phyloP scores from a whole-genome alignment of 2,329 filamentous ascomycete genomes.

The Fusarium multiceps region DNA sequence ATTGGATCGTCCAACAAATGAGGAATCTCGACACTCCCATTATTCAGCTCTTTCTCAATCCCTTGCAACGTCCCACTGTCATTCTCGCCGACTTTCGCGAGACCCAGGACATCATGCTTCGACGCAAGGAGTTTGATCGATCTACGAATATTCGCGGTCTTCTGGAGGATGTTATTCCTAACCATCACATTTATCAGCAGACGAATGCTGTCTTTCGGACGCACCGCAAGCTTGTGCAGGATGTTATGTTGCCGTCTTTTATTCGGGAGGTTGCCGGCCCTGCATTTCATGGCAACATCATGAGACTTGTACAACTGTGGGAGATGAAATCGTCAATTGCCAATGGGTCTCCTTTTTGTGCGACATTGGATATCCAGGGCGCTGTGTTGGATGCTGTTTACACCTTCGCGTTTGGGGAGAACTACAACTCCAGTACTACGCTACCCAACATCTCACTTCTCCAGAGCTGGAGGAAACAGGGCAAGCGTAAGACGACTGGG shows the following conservation, averaged over 20 bases:
- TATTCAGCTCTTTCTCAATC: not conserved
- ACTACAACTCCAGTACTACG: not conserved
- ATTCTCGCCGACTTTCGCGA: not conserved
- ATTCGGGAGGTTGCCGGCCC: not conserved
- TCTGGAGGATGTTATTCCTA: not conserved
- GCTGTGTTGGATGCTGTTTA: not conserved
- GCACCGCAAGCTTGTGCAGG: not conserved
- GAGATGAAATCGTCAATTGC: not conserved
- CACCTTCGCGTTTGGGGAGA: not conserved
- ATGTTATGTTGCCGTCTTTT: not conserved
- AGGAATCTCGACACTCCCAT: not conserved
- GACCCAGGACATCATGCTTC: not conserved
- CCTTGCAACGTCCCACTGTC: fast-evolving
- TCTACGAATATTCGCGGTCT: not conserved
- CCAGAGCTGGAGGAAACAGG: fast-evolving
- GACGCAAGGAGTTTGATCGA: not conserved
- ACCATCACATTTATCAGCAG: not conserved
- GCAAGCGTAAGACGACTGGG: fast-evolving
- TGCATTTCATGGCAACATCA: not conserved
- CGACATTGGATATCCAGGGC: not conserved
- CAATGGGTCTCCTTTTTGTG: not conserved
- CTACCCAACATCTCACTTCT: not conserved
- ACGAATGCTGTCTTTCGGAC: not conserved
- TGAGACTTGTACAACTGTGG: not conserved
- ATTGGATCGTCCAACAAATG: not conserved